phyloP scores from a whole-genome alignment of 495 filamentous ascomycete species.

The Aeminium ludgeri region DNA sequence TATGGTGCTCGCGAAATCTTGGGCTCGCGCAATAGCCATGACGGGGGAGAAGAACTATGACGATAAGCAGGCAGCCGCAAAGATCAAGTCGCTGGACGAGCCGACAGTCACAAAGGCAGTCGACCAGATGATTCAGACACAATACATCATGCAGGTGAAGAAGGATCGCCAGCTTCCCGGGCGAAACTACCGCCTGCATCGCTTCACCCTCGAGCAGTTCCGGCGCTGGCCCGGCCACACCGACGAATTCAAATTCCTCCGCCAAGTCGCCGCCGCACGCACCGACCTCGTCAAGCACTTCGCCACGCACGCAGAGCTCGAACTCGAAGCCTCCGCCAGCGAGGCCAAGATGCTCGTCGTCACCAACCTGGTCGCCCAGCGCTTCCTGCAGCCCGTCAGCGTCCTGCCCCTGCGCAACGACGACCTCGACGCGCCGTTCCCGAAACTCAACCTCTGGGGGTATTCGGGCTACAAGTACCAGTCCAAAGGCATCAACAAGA shows the following conservation, averaged over 20 bases:
- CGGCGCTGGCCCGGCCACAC: slow-evolving; percentile 20
- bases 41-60: slow-evolving; percentile 36
- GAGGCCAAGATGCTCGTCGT: slow-evolving; percentile 57
- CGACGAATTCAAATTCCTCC: slow-evolving; percentile 23
- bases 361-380: slow-evolving; percentile 47
- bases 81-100: slow-evolving; percentile 27
- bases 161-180: slow-evolving; percentile 35
- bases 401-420: slow-evolving; percentile 41
- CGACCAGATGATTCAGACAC: slow-evolving; percentile 39
- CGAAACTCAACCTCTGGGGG: slow-evolving; percentile 40
- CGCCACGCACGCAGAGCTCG: slow-evolving; percentile 20
- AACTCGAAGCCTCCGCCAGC: slow-evolving; percentile 21
- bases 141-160: slow-evolving; percentile 42
- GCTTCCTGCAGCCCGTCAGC: slow-evolving; percentile 38
- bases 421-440: slow-evolving; percentile 12
- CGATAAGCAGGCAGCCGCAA: slow-evolving; percentile 25
- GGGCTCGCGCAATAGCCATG: slow-evolving; percentile 40
- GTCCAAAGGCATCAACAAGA: neutral
- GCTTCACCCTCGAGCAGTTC: slow-evolving; percentile 16
- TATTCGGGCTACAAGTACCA: slow-evolving; percentile 2
- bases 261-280: slow-evolving; percentile 26
- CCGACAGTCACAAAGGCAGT: slow-evolving; percentile 38
- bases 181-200: slow-evolving; percentile 25
- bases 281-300: slow-evolving; percentile 28
- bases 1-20: slow-evolving; percentile 34